A percentile compares a stretch with the other conserved stretches of the same genome.
Conservation (phyloP, 108 stramenopile species). For the Seminavis robusta region DNA sequence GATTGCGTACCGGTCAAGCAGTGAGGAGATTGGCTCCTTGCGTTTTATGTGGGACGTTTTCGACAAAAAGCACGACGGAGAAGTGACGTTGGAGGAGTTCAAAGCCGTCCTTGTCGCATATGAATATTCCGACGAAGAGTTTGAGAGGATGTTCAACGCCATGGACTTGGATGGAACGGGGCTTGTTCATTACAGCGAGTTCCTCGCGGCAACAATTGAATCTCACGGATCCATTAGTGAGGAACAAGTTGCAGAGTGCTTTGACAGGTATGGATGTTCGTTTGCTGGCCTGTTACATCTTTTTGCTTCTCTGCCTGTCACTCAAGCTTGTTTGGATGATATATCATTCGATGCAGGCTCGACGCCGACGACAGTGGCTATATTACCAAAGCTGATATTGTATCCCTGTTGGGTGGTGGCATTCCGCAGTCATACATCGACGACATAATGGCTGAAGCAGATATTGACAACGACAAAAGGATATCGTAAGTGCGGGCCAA, state of each 20-base stretch:
- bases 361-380: slow-evolving; percentile 86
- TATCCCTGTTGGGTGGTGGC: slow-evolving; percentile 21
- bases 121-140: slow-evolving; percentile 51
- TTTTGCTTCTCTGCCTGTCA: no score
- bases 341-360: no score
- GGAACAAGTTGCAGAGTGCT: slow-evolving; percentile 66
- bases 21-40: slow-evolving; percentile 61
- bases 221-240: slow-evolving; percentile 67
- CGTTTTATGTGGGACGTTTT: slow-evolving; percentile 53
- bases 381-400: slow-evolving; percentile 66
- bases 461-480: slow-evolving; percentile 13
- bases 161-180: slow-evolving; percentile 80
- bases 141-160: slow-evolving; percentile 58
- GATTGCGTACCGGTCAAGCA: slow-evolving; percentile 65
- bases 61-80: slow-evolving; percentile 47
- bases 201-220: slow-evolving; percentile 91
- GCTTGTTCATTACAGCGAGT: slow-evolving; percentile 83
- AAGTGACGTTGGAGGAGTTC: slow-evolving; percentile 72
- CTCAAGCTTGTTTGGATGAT: no score
- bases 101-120: slow-evolving; percentile 42
- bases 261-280: no score
- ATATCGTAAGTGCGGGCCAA: slow-evolving; percentile 23
- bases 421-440: slow-evolving; percentile 9
- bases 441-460: slow-evolving; percentile 13
- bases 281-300: no score